Conservation (phyloP, 164 flowering plant genomes). For the Umbellularia californica region DNA sequence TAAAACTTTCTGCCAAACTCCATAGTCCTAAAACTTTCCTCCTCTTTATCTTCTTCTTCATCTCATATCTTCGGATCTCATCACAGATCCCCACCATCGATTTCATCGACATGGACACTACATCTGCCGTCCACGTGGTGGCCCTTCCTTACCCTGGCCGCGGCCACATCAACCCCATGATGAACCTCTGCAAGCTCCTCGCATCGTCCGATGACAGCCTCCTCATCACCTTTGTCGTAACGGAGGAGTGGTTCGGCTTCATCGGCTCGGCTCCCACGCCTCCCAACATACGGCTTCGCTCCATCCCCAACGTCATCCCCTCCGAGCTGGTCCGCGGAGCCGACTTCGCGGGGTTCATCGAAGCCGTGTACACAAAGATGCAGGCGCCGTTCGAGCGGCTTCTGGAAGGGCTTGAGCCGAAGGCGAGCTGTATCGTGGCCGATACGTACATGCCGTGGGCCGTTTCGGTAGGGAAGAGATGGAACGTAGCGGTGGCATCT, state of each 20-base stretch:
- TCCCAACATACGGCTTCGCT: slow-evolving; percentile 31
- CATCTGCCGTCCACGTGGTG: neutral
- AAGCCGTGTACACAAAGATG: slow-evolving; percentile 49
- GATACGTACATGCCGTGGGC: slow-evolving; percentile 46
- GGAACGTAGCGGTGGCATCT: slow-evolving; percentile 50
- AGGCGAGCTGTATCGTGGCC: slow-evolving; percentile 32
- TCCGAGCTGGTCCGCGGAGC: slow-evolving; percentile 50
- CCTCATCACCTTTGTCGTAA: slow-evolving; percentile 54
- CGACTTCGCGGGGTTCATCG: slow-evolving; percentile 40
- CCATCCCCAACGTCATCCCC: slow-evolving; percentile 73
- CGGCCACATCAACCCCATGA: neutral
- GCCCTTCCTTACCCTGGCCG: neutral
- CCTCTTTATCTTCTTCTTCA: no score
- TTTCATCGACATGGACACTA: neutral
- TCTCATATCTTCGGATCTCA: no score
- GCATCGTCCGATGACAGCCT: neutral
- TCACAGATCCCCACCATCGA: neutral
- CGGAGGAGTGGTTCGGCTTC: slow-evolving; percentile 73
- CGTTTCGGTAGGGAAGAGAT: slow-evolving; percentile 29
- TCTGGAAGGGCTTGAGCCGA: slow-evolving; percentile 34
- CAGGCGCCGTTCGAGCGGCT: slow-evolving; percentile 51
- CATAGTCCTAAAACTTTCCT: no score
- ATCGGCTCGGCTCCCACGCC: slow-evolving; percentile 32
- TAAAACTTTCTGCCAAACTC: no score
- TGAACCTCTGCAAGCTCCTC: neutral